phyloP scores from a whole-genome alignment of 1,139 yeast species.

The Yamadazyma membranifaciens region DNA sequence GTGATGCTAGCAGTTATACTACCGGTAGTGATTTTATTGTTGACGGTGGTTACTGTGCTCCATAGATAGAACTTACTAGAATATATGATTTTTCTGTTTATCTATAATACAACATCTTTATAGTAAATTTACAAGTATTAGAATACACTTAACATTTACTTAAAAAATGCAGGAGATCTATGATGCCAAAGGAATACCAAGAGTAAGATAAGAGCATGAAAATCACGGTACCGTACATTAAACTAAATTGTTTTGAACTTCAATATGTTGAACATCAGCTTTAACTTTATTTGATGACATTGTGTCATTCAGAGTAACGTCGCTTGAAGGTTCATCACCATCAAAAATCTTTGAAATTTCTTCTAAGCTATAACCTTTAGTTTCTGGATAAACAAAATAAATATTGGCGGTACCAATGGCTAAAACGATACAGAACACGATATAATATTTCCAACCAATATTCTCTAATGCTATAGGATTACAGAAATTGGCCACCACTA shows the following conservation, averaged over 20 bases:
- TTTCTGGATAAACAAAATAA: conserved; percentile 45
- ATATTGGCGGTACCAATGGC: conserved; percentile 34
- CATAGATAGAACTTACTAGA: conserved; percentile 17
- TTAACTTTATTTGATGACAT: conserved; percentile 6
- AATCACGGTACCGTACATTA: background rate
- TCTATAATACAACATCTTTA: too few relatives aligned
- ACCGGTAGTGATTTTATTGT: conserved; percentile 47
- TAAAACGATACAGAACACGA: conserved; percentile 42
- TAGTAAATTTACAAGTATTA: background rate
- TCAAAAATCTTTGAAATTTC: conserved; percentile 28
- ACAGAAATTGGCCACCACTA: conserved; percentile 20
- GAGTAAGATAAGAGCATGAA: too few relatives aligned
- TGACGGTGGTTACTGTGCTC: conserved; percentile 47
- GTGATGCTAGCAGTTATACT: conserved; percentile 40
- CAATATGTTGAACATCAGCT: conserved; percentile 7
- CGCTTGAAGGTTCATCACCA: conserved; percentile 8
- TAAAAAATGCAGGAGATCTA: too few relatives aligned
- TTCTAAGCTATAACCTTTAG: conserved; percentile 46
- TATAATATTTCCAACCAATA: conserved; percentile 44
- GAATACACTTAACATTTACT: background rate
- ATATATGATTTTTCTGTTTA: background rate
- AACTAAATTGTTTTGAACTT: conserved; percentile 1
- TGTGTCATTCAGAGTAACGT: conserved; percentile 7
- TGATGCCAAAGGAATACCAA: too few relatives aligned
- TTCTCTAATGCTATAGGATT: conserved; percentile 31